Evolutionary conservation across 2,329 filamentous ascomycete genomes (phyloP).

Genomic region (Fusarium proliferatum): DNA sequence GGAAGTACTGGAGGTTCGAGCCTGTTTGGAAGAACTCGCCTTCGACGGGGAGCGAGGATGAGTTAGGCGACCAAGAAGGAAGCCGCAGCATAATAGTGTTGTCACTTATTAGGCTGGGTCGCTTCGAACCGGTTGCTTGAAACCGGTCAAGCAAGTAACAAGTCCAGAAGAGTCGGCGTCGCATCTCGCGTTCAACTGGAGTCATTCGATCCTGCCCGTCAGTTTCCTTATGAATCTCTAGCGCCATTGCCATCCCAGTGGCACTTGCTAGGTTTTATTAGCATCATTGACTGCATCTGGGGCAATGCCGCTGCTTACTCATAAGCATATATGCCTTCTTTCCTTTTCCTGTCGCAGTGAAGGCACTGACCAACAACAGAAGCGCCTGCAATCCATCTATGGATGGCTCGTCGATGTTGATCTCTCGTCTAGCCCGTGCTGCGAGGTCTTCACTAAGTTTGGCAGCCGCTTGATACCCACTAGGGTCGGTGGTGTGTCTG

Average conservation of each 20-base stretch:
- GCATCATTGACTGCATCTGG: slow-evolving; percentile 19
- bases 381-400: slow-evolving; percentile 82
- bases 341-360: slow-evolving; percentile 80
- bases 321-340: slow-evolving; percentile 90
- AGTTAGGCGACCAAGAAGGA: slow-evolving; percentile 77
- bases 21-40: slow-evolving; percentile 84
- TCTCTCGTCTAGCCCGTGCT: slow-evolving; percentile 72
- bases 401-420: slow-evolving; percentile 84
- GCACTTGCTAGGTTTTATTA: slow-evolving; percentile 70
- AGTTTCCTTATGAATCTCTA: slow-evolving; percentile 83
- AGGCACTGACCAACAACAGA: slow-evolving; percentile 79
- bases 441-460: slow-evolving; percentile 79
- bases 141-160: slow-evolving; percentile 91
- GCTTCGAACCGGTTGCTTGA: slow-evolving; percentile 81
- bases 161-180: slow-evolving; percentile 87
- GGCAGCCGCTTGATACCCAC: slow-evolving; percentile 74
- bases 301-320: slow-evolving; percentile 59
- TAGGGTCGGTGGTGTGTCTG: slow-evolving; percentile 75
- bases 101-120: slow-evolving; percentile 83
- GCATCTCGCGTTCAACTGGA: slow-evolving; percentile 77
- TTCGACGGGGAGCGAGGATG: slow-evolving; percentile 71
- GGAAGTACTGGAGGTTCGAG: slow-evolving; percentile 80
- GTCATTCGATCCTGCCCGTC: slow-evolving; percentile 71
- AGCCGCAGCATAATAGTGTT: slow-evolving; percentile 79
- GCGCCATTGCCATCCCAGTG: slow-evolving; percentile 83